A percentile compares a stretch with the other conserved stretches of the same genome.
These are phyloP conservation scores for Suillus discolor DNA, from an alignment of 768 basidiomycete genomes.

Conservation along the genomic window DNA sequence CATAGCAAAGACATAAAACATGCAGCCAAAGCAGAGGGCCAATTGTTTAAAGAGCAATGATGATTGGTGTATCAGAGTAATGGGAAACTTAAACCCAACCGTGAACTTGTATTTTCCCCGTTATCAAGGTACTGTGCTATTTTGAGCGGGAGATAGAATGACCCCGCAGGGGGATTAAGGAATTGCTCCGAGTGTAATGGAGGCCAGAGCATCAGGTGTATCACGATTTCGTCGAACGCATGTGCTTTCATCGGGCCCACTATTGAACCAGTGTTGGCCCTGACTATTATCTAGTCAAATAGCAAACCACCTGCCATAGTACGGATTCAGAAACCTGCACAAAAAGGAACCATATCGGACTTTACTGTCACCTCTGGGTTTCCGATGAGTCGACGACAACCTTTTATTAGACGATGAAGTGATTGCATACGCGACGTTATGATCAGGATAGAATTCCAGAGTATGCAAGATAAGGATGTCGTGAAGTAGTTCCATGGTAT, in stretches of 20 bases:
- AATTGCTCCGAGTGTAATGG: neutral
- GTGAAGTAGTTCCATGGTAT: neutral
- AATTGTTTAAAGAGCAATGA: neutral
- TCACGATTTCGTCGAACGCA: neutral
- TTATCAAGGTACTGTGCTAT: neutral
- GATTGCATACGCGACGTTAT: neutral
- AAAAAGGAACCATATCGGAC: neutral
- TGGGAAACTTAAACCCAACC: neutral
- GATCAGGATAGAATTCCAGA: neutral
- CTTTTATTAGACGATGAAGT: neutral
- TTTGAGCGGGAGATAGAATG: neutral
- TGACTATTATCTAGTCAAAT: neutral
- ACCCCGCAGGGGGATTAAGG: neutral
- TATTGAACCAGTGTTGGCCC: neutral
- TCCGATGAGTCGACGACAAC: neutral
- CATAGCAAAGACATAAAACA: neutral
- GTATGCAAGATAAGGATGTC: neutral
- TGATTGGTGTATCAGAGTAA: neutral
- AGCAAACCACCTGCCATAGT: neutral
- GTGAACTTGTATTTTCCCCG: neutral
- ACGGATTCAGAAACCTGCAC: neutral
- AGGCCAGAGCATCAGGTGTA: neutral
- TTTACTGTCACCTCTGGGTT: neutral
- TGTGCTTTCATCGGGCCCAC: neutral
- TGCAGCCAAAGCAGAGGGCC: neutral